These are phyloP conservation scores for Tylopilus plumbeoviolaceoides DNA, from an alignment of 768 basidiomycete species.

Conservation along the genomic window DNA sequence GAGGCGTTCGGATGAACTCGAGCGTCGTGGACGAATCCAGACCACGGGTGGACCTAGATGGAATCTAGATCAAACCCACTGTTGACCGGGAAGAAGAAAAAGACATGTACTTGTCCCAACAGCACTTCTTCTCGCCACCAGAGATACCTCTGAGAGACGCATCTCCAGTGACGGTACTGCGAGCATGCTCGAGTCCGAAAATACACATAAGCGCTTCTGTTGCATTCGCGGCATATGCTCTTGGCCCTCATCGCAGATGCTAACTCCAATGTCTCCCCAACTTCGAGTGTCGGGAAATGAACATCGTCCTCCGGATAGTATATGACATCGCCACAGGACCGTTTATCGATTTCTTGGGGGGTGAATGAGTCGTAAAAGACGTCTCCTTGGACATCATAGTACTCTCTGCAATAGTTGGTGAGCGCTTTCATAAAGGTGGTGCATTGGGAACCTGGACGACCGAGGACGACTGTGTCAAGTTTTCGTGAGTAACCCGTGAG, in stretches of 20 bases:
- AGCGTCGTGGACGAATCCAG: conserved; percentile 68
- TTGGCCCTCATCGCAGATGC: conserved; percentile 49
- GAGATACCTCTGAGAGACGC: conserved; percentile 69
- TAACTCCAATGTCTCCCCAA: conserved; percentile 45
- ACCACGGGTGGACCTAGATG: conserved; percentile 57
- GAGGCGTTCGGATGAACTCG: conserved; percentile 65
- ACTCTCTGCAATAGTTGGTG: conserved; percentile 42
- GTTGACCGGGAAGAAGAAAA: background rate
- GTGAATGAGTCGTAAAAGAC: conserved; percentile 46
- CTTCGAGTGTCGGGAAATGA: conserved; percentile 35
- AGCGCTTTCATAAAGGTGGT: conserved; percentile 49
- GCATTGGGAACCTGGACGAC: conserved; percentile 69
- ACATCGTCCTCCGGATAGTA: conserved; percentile 34
- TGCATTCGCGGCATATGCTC: conserved; percentile 22
- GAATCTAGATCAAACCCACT: background rate
- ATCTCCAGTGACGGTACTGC: conserved; percentile 76
- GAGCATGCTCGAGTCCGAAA: conserved; percentile 72
- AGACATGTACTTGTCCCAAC: conserved; percentile 70
- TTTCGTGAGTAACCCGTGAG: background rate
- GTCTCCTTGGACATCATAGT: conserved; percentile 37
- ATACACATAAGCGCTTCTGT: conserved; percentile 57
- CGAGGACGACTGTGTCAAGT: conserved; percentile 61
- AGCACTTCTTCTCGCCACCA: conserved; percentile 78
- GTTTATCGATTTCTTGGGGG: conserved; percentile 39
- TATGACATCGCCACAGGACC: conserved; percentile 45